A percentile compares a stretch with the other conserved stretches of the same genome.
phyloP scores from a whole-genome alignment of 441 rosid genomes.

The Adansonia rubrostipa region DNA sequence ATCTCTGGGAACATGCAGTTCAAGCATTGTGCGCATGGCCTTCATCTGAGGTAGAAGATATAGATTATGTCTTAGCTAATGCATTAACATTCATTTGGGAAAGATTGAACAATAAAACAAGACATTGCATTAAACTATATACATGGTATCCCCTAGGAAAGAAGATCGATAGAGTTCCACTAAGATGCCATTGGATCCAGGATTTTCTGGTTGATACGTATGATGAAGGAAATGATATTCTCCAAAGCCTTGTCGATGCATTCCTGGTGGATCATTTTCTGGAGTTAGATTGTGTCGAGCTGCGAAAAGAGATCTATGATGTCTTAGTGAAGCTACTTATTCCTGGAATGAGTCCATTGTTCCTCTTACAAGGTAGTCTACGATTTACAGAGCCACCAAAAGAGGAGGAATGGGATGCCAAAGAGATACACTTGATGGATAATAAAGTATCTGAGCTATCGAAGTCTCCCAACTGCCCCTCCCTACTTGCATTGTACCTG shows the following conservation, averaged over 20 bases:
- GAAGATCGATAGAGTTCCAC: not conserved
- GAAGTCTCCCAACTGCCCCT: conserved; percentile 21
- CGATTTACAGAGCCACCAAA: conserved; percentile 16
- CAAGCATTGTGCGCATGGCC: not conserved
- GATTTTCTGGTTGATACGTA: not conserved
- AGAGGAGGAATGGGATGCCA: conserved; percentile 19
- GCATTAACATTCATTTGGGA: conserved; percentile 2
- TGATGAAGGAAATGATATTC: not conserved
- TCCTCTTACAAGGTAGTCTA: not conserved
- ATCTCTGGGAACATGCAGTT: not conserved
- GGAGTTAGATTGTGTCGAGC: not conserved
- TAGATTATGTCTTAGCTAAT: not conserved
- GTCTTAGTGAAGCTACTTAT: conserved; percentile 2
- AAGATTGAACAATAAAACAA: not conserved
- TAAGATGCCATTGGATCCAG: conserved; percentile 4
- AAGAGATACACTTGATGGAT: conserved; percentile 3
- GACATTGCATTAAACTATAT: not conserved
- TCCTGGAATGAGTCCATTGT: not conserved
- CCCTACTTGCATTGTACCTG: conserved; percentile 17
- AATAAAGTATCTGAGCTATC: conserved; percentile 9
- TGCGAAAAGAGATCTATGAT: conserved; percentile 5
- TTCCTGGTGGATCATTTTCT: not conserved
- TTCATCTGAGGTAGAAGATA: not conserved
- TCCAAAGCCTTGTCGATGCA: not conserved
- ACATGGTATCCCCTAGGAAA: not conserved